Percentiles rank a stretch among this genome's conserved stretches.
Evolutionary conservation across 176 grass and related monocot genomes (phyloP).

Genomic region (Saccharum officinarum): DNA sequence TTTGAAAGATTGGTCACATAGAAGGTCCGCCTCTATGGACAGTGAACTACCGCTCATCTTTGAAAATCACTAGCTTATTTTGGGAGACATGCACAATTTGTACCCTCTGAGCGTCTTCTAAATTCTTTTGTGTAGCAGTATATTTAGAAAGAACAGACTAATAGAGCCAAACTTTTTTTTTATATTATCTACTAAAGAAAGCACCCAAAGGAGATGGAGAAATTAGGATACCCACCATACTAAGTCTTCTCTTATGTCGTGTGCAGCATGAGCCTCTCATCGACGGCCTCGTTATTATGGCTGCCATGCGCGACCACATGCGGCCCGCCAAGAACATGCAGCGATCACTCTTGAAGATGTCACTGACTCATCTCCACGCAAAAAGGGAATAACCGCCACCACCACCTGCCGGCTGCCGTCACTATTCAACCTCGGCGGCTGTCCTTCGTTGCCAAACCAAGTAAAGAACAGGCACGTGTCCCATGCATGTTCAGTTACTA

Average conservation of each 20-base stretch:
- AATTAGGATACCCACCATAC: constrained; percentile 39
- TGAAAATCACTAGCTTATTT: no score
- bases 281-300: neutral
- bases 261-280: neutral
- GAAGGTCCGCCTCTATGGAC: no score
- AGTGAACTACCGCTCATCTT: no score
- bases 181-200: neutral
- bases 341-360: neutral
- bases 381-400: constrained; percentile 4
- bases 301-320: constrained; percentile 2
- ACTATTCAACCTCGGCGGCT: neutral
- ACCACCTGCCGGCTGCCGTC: neutral
- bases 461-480: constrained; percentile 1
- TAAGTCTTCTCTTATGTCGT: constrained; percentile 33
- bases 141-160: neutral
- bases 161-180: neutral
- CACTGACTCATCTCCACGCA: constrained; percentile 47
- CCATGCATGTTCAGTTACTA: neutral
- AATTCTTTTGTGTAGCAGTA: no score
- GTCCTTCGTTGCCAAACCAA: constrained; percentile 17
- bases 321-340: constrained; percentile 1
- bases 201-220: neutral
- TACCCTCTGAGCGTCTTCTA: no score
- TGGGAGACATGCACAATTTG: no score
- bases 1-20: no score